Evolutionary conservation across 1,284 basidiomycete species (phyloP), one percentile per base, ranked within the genome.

Genomic region (Naganishia sp.): DNA sequence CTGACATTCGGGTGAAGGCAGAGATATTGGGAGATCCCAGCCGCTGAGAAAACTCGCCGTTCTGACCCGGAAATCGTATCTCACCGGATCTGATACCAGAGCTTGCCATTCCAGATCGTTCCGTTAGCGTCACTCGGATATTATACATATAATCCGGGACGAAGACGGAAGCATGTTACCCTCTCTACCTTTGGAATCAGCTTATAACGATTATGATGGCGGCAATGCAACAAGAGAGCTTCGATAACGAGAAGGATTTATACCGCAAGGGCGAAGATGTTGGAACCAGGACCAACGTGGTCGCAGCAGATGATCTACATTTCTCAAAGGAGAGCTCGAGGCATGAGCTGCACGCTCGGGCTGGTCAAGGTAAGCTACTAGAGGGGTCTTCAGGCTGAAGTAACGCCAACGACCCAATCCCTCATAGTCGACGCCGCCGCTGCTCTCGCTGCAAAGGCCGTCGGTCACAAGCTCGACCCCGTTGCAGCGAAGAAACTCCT

Each of bases 371-470:
- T 60, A 4, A 49, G 45, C 3, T 39, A 18, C 3, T 4, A 46
- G 18, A 11, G 1, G 13, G 16, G 31, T 36, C 15, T 45, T 23
- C n/a, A 48, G 44, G 21, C 28, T 21, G 43, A 11, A 15, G 28
- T 39, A 43, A 36, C 44, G 16, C 36, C n/a, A 0, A 31, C 28
- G 4, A 15, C 46, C 21, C 16, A 7, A 39, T 43, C 4, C 21
- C 57, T 16, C 21, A 39, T 15, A 66, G 64, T 56, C 18, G 64
- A 66, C n/a, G 56, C 44, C 6, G 64, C 55, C 4, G 64, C 64
- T 6, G 50, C 48, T 42, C 44, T 66, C 4, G 64, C 64, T 13
- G 39, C 49, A 23, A 66, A 66, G 53, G 46, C 55, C 7, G 64
- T 54, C 9, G 64, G 56, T 2, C 54, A 57, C n/a, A 10, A 57